Evolutionary conservation across 2,329 filamentous ascomycete species (phyloP), one percentile per base, ranked within the genome.

Genomic region (Sarocladium strictum): DNA sequence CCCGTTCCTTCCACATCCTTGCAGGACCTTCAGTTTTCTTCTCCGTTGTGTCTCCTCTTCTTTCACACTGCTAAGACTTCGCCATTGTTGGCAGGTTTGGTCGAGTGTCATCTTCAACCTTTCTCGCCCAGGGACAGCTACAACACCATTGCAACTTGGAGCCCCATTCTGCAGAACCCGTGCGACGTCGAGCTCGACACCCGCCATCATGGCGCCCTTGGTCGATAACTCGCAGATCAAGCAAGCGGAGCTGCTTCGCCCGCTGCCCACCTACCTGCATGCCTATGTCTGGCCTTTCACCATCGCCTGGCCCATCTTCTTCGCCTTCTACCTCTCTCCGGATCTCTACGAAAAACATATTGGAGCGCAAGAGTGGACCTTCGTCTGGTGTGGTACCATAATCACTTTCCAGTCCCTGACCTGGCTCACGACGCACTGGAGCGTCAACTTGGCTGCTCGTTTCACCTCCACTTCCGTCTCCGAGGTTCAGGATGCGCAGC

Each of bases 371-470:
- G 94, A 99, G 78, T 99, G 94, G 93, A 97, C 95, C 1, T 96
- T 96, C 68, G 90, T 99, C 59, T 99, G 90, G 85, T 83, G 87
- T 61, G 93, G 89, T 64, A 80, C 84, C 61, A 97, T 99, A 67
- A 79, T 95, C 69, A 96, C 92, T 11, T 66, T 87, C 55, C 95
- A 99, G 76, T 85, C 89, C 59, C 80, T 99, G 59, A 75, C 91
- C 62, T 99, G 94, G 93, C 80, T 99, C 58, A 93, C 89, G 75
- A 99, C 94, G 47, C 90, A 97, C 75, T 99, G 94, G 94, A 97
- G 90, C 67, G 90, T 99, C 68, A 86, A 92, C 67, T 76, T 97
- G 59, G 83, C 85, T 65, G 87, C 87, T 21, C 72, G 85, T 57
- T 96, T 97, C 71, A 97, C 89, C 12, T 84, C 92, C 1, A 86